These are phyloP conservation scores for Populus nigra DNA, from an alignment of 345 rosid species.

Conservation along the genomic window DNA sequence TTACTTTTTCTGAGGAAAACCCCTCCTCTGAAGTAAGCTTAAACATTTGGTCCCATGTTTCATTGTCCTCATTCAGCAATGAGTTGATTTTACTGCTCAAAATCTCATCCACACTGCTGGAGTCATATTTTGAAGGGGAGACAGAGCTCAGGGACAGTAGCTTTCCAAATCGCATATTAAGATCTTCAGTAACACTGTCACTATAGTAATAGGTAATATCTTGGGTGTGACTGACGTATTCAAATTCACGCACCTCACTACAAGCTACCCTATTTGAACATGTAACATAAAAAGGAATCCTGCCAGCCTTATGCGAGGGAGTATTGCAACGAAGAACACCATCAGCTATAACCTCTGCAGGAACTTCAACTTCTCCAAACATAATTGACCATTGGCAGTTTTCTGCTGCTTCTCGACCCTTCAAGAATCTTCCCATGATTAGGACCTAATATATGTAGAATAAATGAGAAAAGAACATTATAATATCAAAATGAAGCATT, in stretches of 20 bases:
- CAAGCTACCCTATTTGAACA: conserved; percentile 91
- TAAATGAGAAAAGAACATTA: conserved; percentile 6
- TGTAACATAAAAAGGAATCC: conserved; percentile 87
- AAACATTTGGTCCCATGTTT: conserved; percentile 58
- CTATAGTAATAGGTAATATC: conserved; percentile 24
- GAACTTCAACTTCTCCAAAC: conserved; percentile 98
- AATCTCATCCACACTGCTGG: conserved; percentile 28
- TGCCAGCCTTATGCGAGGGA: conserved; percentile 65
- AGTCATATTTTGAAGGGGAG: conserved; percentile 17
- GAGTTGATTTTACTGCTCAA: conserved; percentile 60
- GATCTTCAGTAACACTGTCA: conserved; percentile 35
- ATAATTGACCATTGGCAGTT: conserved; percentile 77
- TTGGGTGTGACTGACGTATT: conserved; percentile 41
- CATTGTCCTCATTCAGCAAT: conserved; percentile 58
- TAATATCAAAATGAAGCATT: not conserved
- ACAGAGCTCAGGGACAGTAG: conserved; percentile 50
- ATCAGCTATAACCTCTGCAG: conserved; percentile 73
- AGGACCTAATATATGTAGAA: conserved; percentile 48
- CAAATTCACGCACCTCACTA: conserved; percentile 95
- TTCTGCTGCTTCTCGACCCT: conserved; percentile 48
- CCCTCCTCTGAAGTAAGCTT: conserved; percentile 34
- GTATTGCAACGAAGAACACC: conserved; percentile 72
- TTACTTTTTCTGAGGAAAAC: conserved; percentile 39
- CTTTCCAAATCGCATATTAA: conserved; percentile 56
- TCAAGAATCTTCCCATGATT: conserved; percentile 72